Conservation (phyloP, 169 alveolate species). For the Plasmodium gonderi region DNA sequence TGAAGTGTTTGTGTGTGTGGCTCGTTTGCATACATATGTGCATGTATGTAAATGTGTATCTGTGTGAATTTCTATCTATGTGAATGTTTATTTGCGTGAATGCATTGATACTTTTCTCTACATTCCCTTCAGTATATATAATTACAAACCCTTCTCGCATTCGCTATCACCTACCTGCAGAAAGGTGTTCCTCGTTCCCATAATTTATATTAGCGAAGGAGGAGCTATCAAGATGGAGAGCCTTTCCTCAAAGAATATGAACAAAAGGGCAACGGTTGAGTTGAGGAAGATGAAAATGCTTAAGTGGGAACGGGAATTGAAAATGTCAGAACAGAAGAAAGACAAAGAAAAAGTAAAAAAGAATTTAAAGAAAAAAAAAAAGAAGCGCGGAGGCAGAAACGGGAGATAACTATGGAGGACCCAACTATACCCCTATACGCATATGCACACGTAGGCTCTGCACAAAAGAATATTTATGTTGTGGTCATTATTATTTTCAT, state of each 20-base stretch:
- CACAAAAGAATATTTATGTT: too few species aligned
- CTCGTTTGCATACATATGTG: background rate
- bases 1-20: background rate
- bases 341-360: background rate
- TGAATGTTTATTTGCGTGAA: background rate
- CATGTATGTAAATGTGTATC: background rate
- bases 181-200: slow-evolving; percentile 51
- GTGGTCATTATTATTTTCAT: too few species aligned
- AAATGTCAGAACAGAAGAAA: slow-evolving; percentile 29
- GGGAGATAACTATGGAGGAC: background rate
- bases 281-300: slow-evolving; percentile 62
- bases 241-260: slow-evolving; percentile 29
- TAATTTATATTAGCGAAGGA: slow-evolving; percentile 49
- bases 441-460: background rate
- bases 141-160: too few species aligned
- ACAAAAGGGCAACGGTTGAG: slow-evolving; percentile 39
- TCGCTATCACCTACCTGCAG: background rate
- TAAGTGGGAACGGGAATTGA: slow-evolving; percentile 68
- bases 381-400: background rate
- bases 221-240: slow-evolving; percentile 44
- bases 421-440: background rate
- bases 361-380: slow-evolving; percentile 28
- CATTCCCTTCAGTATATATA: background rate
- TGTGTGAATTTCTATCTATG: background rate
- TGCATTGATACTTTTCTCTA: background rate